Conservation (phyloP, 441 rosid species). For the Syzygium malaccense region DNA sequence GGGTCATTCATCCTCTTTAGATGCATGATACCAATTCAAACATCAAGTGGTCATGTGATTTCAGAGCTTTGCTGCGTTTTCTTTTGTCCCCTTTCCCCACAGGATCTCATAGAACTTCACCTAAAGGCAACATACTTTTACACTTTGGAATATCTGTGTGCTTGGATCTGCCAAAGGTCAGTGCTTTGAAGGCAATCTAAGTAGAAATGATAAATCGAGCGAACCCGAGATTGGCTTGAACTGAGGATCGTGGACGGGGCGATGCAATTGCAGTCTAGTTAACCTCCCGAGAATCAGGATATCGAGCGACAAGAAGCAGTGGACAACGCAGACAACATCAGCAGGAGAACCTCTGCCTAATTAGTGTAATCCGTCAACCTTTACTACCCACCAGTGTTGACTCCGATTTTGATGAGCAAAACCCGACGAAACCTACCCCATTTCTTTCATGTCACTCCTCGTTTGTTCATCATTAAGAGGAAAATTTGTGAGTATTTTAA, state of each 20-base stretch:
- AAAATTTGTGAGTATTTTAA: neutral
- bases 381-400: neutral
- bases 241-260: neutral
- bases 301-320: neutral
- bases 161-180: neutral
- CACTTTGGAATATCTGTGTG: neutral
- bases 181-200: neutral
- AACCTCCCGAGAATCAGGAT: neutral
- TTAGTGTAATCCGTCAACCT: neutral
- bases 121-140: neutral
- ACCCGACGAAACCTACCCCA: neutral
- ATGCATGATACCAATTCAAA: neutral
- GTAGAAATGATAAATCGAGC: neutral
- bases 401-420: neutral
- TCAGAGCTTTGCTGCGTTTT: neutral
- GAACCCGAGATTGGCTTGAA: neutral
- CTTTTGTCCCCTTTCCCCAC: neutral
- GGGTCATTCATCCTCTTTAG: neutral
- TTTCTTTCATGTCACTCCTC: neutral
- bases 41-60: neutral
- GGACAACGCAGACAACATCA: neutral
- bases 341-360: neutral
- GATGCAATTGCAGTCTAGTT: neutral
- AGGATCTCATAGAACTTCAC: neutral
- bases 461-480: neutral